Evolutionary conservation across 148 eudicot genomes (phyloP).

Genomic region (Mesembryanthemum crystallinum): DNA sequence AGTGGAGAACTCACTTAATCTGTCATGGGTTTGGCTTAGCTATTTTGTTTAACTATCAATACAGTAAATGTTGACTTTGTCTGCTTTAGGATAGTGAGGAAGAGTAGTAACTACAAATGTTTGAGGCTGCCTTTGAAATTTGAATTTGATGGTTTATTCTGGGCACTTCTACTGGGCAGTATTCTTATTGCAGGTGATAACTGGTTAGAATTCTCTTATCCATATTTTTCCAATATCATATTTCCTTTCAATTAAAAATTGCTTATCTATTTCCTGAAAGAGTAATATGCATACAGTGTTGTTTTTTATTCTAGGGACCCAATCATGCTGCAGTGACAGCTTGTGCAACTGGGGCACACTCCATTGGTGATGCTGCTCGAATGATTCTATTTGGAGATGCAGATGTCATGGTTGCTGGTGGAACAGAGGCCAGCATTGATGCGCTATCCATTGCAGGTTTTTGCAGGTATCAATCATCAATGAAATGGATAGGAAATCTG

Average conservation of each 20-base stretch:
- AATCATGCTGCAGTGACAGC: slow-evolving; percentile 99
- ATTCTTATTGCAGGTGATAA: not conserved
- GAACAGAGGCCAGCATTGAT: slow-evolving; percentile 95
- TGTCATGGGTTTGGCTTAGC: not conserved
- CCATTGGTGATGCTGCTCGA: slow-evolving; percentile 95
- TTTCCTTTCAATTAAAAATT: not conserved
- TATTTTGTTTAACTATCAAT: not conserved
- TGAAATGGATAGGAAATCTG: slow-evolving; percentile 5
- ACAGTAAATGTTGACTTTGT: not conserved
- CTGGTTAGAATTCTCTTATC: not conserved
- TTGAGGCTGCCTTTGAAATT: not conserved
- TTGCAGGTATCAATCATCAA: slow-evolving; percentile 54
- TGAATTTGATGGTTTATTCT: not conserved
- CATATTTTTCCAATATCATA: not conserved
- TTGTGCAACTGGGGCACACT: slow-evolving; percentile 98
- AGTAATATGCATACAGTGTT: slow-evolving; percentile 40
- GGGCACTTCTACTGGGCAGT: not conserved
- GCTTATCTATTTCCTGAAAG: slow-evolving; percentile 10
- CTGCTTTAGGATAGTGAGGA: not conserved
- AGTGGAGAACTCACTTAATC: no score
- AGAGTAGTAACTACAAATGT: not conserved
- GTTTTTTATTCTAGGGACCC: slow-evolving; percentile 88
- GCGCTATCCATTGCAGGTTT: slow-evolving; percentile 96
- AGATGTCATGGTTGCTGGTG: slow-evolving; percentile 98
- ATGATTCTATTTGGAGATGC: slow-evolving; percentile 98